Percentiles rank a stretch among this genome's conserved stretches.
phyloP scores from a whole-genome alignment of 306 rosid genomes.

The Acmispon strigosus region DNA sequence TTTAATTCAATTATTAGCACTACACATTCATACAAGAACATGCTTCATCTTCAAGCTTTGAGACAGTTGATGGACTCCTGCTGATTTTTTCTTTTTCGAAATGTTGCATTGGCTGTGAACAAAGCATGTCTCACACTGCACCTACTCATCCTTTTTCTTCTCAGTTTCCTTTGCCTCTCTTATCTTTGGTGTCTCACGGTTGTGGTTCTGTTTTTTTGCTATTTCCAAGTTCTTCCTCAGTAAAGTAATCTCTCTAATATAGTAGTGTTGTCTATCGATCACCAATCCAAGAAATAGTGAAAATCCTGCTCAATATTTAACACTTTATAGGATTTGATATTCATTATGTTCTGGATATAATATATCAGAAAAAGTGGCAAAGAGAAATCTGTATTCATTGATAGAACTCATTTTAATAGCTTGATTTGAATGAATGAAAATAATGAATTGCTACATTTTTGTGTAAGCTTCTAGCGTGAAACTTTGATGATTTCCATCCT shows the following conservation, averaged over 20 bases:
- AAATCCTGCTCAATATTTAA: constrained; percentile 35
- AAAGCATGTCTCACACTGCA: background rate
- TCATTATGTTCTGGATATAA: background rate
- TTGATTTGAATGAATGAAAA: background rate
- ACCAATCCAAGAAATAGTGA: constrained; percentile 59
- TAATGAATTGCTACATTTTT: background rate
- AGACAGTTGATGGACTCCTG: background rate
- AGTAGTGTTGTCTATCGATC: constrained; percentile 56
- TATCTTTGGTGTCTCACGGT: background rate
- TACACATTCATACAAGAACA: background rate
- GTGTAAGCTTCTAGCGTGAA: background rate
- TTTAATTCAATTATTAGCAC: background rate
- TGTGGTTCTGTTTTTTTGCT: constrained; percentile 8
- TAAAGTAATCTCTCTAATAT: constrained; percentile 40
- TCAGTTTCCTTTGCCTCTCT: constrained; percentile 6
- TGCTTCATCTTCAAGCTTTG: background rate
- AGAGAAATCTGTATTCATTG: background rate
- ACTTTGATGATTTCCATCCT: background rate
- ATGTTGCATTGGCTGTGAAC: background rate
- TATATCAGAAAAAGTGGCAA: background rate
- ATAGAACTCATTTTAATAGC: background rate
- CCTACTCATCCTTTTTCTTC: background rate
- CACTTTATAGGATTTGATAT: background rate
- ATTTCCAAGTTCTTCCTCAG: constrained; percentile 35
- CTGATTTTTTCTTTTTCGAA: background rate